phyloP scores from a whole-genome alignment of 768 basidiomycete genomes.

The Pulveroboletus ravenelii region DNA sequence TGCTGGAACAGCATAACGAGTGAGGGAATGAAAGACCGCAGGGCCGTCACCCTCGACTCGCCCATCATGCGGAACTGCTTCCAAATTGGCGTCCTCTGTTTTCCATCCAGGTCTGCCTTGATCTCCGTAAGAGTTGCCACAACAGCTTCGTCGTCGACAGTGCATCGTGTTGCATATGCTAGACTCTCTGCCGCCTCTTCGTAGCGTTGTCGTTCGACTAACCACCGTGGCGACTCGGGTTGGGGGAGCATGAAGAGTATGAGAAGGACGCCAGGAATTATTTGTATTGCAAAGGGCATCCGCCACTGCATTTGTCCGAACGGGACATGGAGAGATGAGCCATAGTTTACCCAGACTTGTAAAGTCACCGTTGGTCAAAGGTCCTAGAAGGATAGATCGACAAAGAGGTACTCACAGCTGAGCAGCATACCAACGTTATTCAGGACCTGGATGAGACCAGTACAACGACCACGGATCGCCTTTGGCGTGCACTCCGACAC shows the following conservation, averaged over 20 bases:
- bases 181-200: conserved; percentile 38
- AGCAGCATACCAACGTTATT: conserved; percentile 33
- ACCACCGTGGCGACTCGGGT: conserved; percentile 55
- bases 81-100: conserved; percentile 30
- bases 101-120: conserved; percentile 44
- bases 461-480: conserved; percentile 46
- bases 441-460: conserved; percentile 37
- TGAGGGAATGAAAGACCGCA: conserved; percentile 44
- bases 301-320: conserved; percentile 47
- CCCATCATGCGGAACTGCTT: conserved; percentile 41
- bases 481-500: conserved; percentile 48
- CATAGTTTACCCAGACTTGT: conserved; percentile 47
- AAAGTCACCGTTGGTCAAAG: conserved; percentile 2
- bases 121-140: conserved; percentile 41
- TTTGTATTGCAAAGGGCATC: conserved; percentile 47
- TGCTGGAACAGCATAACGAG: conserved; percentile 45
- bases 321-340: conserved; percentile 34
- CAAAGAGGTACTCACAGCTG: conserved; percentile 24
- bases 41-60: conserved; percentile 37
- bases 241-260: conserved; percentile 43
- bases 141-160: conserved; percentile 34
- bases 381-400: not conserved
- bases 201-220: conserved; percentile 43
- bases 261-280: conserved; percentile 50
- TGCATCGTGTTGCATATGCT: conserved; percentile 33